Conservation (phyloP, 176 grass and related monocot genomes). For the Triticum monococcum region DNA sequence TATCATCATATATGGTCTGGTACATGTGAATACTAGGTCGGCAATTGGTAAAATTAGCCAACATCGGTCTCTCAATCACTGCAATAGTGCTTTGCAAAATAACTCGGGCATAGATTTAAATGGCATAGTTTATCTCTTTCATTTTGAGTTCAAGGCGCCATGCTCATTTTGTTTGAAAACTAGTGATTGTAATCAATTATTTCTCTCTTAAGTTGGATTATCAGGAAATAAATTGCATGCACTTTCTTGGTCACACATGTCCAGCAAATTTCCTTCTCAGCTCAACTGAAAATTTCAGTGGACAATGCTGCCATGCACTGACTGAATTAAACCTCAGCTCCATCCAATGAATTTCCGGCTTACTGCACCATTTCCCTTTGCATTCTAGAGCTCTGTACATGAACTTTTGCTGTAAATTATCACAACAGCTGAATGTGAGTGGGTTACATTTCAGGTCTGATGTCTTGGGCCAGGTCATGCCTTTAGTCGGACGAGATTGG, state of each 20-base stretch:
- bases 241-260: slow-evolving; percentile 13
- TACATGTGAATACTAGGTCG: background rate
- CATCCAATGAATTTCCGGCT: background rate
- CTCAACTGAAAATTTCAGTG: slow-evolving; percentile 9
- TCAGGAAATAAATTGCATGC: background rate
- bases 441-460: slow-evolving; percentile 70
- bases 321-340: background rate
- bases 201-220: slow-evolving; percentile 20
- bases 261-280: background rate
- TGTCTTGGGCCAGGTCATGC: slow-evolving; percentile 98
- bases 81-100: background rate
- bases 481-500: slow-evolving; percentile 96
- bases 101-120: background rate
- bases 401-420: background rate
- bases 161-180: slow-evolving; percentile 1
- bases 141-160: background rate
- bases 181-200: background rate
- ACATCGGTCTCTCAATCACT: background rate
- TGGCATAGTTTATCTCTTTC: background rate
- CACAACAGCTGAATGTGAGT: background rate
- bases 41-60: background rate
- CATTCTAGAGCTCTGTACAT: background rate
- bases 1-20: background rate
- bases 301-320: background rate
- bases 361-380: slow-evolving; percentile 1